Conservation (phyloP, 2,329 filamentous ascomycete genomes). For the Huntiella abstrusa region DNA sequence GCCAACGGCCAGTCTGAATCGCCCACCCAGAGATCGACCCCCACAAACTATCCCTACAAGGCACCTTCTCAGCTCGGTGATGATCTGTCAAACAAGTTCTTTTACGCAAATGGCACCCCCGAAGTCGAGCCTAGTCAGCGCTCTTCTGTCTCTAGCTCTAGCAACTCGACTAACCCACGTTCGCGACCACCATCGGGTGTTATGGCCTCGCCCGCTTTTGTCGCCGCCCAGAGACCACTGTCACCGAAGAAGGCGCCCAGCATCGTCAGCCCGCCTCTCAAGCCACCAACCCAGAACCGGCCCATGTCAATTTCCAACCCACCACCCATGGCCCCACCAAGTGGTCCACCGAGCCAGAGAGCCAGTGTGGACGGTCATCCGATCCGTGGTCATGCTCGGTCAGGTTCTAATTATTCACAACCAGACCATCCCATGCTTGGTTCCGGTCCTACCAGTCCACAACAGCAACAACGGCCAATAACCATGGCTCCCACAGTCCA, state of each 20-base stretch:
- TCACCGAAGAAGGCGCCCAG: slow-evolving; percentile 9
- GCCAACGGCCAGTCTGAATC: slow-evolving; percentile 28
- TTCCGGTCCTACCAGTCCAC: slow-evolving; percentile 10
- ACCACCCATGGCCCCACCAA: slow-evolving; percentile 5
- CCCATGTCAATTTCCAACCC: slow-evolving; percentile 10
- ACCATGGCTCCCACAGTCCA: not conserved
- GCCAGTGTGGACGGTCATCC: slow-evolving; percentile 7
- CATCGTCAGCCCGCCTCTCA: slow-evolving; percentile 1
- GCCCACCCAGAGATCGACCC: slow-evolving; percentile 16
- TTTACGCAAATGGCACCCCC: slow-evolving; percentile 51
- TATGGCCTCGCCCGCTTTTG: slow-evolving; percentile 5
- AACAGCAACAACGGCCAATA: slow-evolving; percentile 13
- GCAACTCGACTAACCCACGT: slow-evolving; percentile 27
- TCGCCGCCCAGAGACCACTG: slow-evolving; percentile 4
- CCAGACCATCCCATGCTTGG: not conserved
- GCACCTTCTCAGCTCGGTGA: slow-evolving; percentile 9
- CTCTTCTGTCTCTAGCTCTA: slow-evolving; percentile 25
- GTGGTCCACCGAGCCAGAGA: slow-evolving; percentile 4
- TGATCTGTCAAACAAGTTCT: slow-evolving; percentile 39
- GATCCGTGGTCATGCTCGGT: slow-evolving; percentile 1
- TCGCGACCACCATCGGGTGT: slow-evolving; percentile 18
- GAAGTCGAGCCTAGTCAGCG: slow-evolving; percentile 25
- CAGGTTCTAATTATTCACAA: slow-evolving; percentile 8
- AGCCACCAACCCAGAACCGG: slow-evolving; percentile 5
- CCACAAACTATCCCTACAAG: slow-evolving; percentile 5